phyloP scores from a whole-genome alignment of 2,329 filamentous ascomycete genomes.

The Trichoderma brevicompactum region DNA sequence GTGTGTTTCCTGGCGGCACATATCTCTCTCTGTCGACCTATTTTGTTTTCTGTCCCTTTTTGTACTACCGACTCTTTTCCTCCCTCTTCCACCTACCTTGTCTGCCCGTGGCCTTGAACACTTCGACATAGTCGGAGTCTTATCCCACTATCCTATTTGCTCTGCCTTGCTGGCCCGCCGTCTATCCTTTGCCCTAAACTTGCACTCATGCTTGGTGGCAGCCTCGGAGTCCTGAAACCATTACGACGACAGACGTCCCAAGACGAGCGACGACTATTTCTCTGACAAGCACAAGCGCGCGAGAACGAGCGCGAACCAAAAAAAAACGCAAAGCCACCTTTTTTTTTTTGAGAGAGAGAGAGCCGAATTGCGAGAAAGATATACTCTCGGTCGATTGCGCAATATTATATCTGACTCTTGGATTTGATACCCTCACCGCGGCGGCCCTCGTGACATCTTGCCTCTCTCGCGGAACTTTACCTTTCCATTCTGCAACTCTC shows the following conservation, averaged over 20 bases:
- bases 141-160: not conserved
- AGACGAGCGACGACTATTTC: slow-evolving; percentile 2
- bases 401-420: not conserved
- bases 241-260: slow-evolving; percentile 3
- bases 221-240: not conserved
- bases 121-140: not conserved
- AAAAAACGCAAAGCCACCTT: not conserved
- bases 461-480: not conserved
- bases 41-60: not conserved
- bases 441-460: slow-evolving; percentile 11
- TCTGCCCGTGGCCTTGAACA: not conserved
- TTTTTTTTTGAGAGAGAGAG: not conserved
- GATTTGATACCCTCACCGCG: slow-evolving; percentile 6
- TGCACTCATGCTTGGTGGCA: slow-evolving; percentile 16
- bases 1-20: not conserved
- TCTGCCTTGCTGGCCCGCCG: not conserved
- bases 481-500: not conserved
- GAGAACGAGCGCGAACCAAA: not conserved
- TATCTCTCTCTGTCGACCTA: not conserved
- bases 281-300: not conserved
- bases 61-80: not conserved
- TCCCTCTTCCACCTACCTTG: not conserved
- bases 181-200: not conserved
- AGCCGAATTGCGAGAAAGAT: not conserved
- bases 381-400: slow-evolving; percentile 8